phyloP scores from a whole-genome alignment of 2,329 filamentous ascomycete genomes.

The Pseudogymnoascus sp. region DNA sequence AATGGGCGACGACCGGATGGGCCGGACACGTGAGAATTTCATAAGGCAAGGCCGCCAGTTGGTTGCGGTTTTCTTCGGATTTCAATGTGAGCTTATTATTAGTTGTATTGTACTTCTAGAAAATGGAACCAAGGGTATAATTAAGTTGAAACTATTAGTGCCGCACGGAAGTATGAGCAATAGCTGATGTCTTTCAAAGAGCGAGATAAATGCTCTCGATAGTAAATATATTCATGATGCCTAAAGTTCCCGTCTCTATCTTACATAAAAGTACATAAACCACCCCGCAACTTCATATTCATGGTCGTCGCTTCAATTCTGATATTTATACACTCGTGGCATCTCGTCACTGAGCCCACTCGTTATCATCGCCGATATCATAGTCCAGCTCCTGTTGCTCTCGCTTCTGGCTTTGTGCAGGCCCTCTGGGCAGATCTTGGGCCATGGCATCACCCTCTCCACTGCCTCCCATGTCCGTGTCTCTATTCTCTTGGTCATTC shows the following conservation, averaged over 20 bases:
- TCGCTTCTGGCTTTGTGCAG: conserved; percentile 11
- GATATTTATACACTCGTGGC: not conserved
- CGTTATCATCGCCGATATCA: conserved; percentile 36
- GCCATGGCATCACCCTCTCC: conserved; percentile 27
- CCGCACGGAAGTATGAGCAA: not conserved
- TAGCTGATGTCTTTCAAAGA: not conserved
- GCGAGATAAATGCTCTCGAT: not conserved
- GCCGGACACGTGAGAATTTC: not conserved
- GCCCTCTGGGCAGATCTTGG: conserved; percentile 8
- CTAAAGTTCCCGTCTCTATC: not conserved
- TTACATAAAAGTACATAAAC: not conserved
- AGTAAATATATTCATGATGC: not conserved
- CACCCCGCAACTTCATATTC: not conserved
- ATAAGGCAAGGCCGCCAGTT: not conserved
- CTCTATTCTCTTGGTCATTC: conserved; percentile 14
- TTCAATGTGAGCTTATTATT: conserved; percentile 8
- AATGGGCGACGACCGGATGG: not conserved
- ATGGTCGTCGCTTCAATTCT: not conserved
- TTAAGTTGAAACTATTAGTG: not conserved
- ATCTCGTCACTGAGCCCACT: conserved; percentile 21
- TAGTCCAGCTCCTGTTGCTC: conserved; percentile 30
- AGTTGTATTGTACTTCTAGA: conserved; percentile 5
- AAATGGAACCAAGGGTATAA: conserved; percentile 1
- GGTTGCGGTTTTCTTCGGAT: not conserved
- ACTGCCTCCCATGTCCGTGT: conserved; percentile 17